Conservation (phyloP, 2,329 filamentous ascomycete species). For the Talaromyces sp. region DNA sequence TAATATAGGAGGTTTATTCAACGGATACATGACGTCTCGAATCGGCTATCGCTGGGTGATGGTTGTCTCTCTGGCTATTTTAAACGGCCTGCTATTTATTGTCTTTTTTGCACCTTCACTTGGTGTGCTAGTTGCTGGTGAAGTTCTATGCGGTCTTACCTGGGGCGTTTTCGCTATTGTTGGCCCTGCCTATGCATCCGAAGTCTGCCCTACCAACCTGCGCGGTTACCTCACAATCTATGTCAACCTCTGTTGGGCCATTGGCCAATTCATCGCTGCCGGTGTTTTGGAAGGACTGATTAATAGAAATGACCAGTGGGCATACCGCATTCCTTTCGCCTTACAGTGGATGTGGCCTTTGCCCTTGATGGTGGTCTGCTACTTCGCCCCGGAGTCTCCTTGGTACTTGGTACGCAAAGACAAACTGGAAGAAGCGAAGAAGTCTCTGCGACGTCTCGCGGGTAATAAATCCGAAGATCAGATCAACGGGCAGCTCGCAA, state of each 20-base stretch:
- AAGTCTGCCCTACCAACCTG: slow-evolving; percentile 41
- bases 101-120: slow-evolving; percentile 48
- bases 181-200: slow-evolving; percentile 42
- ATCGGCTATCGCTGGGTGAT: slow-evolving; percentile 30
- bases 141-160: slow-evolving; percentile 47
- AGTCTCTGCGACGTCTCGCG: slow-evolving; percentile 9
- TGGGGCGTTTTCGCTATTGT: slow-evolving; percentile 49
- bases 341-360: slow-evolving; percentile 52
- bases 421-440: slow-evolving; percentile 11
- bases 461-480: slow-evolving; percentile 35
- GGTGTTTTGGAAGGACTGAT: slow-evolving; percentile 48
- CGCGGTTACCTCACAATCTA: slow-evolving; percentile 43
- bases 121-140: slow-evolving; percentile 41
- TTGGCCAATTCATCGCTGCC: slow-evolving; percentile 49
- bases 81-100: slow-evolving; percentile 45
- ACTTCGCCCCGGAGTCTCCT: slow-evolving; percentile 15
- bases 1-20: slow-evolving; percentile 9
- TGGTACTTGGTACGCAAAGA: slow-evolving; percentile 12
- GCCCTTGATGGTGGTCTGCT: slow-evolving; percentile 43
- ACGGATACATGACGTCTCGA: slow-evolving; percentile 10
- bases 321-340: slow-evolving; percentile 48
- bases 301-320: slow-evolving; percentile 42
- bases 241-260: slow-evolving; percentile 42
- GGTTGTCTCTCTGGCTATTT: slow-evolving; percentile 41
- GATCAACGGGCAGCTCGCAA: slow-evolving; percentile 71